phyloP scores from a whole-genome alignment of 73 alveolate species.

The Effrenium voratum region DNA sequence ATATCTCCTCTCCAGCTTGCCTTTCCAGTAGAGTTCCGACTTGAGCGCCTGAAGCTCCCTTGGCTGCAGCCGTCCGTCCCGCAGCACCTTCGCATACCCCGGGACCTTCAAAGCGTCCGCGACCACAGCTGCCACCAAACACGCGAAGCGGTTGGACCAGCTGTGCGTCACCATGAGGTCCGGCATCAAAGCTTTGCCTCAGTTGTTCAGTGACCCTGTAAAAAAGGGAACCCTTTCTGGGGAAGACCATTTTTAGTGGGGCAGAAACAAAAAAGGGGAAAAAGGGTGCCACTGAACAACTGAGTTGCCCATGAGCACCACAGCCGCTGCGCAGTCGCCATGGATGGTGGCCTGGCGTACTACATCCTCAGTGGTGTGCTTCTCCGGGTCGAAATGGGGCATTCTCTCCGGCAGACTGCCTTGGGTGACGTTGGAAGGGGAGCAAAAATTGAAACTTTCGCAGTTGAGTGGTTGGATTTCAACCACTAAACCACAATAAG shows the following conservation, averaged over 20 bases:
- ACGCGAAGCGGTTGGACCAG: slow-evolving; percentile 51
- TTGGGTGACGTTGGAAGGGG: too few species aligned
- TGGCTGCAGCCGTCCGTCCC: not conserved
- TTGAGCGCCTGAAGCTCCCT: slow-evolving; percentile 9
- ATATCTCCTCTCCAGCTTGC: too few species aligned
- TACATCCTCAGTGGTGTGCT: slow-evolving; percentile 55
- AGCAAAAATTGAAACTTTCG: too few species aligned
- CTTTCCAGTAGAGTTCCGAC: too few species aligned
- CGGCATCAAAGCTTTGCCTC: not conserved
- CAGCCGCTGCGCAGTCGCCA: slow-evolving; percentile 1
- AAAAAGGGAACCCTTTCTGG: too few species aligned
- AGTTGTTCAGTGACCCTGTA: too few species aligned
- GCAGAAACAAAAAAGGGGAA: too few species aligned
- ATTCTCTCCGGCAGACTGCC: too few species aligned
- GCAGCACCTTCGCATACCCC: slow-evolving; percentile 16
- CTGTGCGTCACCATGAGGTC: slow-evolving; percentile 63
- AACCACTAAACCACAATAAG: too few species aligned
- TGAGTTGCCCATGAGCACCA: slow-evolving; percentile 54
- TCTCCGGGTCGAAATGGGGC: slow-evolving; percentile 29
- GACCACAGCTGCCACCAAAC: slow-evolving; percentile 36
- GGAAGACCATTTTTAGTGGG: too few species aligned
- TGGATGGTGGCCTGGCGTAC: slow-evolving; percentile 19
- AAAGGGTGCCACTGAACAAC: too few species aligned
- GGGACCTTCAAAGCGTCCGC: slow-evolving; percentile 33
- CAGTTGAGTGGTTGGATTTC: too few species aligned